Base-by-base conservation (phyloP, 2,329 filamentous ascomycete genomes). In the Coleophoma eucalyptorum region DNA sequence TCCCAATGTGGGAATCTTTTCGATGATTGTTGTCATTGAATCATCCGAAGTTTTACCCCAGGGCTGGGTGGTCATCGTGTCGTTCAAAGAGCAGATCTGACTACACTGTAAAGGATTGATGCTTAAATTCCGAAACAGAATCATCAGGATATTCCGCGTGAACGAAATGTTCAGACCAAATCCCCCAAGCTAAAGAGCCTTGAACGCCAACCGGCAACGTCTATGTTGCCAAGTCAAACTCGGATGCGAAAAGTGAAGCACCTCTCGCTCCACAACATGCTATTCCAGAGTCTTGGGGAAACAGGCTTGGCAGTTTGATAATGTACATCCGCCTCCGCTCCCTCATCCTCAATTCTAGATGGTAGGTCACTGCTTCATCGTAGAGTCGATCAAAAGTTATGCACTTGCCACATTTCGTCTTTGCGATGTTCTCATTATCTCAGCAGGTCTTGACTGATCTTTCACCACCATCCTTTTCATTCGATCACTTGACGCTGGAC, bases 401-500 rank as follows among this genome's bases (percentile, higher is more conserved):
- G 26, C 26, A 26, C 4, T 26, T 26, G 26, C 26, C 26, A 26
- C 4, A 3, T 8, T 26, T 26, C 4, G 10, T 8, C 26, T 26
- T 8, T 26, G 4, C 26, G 26, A 26, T 26, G 26, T 26, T 26
- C 26, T 26, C 26, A 8, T 26, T 31, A 10, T 44, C 16, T n/a
- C 31, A 44, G 42, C 42, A 44, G 20, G 42, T 44, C 21, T 44
- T 26, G 21, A 10, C 26, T 21, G 42, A 16, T 44, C 20, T 8
- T 49, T 41, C 33, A 35, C 50, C 26, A 13, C 42, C 4, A n/a
- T 44, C 55, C 43, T 34, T 45, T 56, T 50, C 13, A 48, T 16
- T 26, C 13, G 26, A 26, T 26, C n/a, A 31, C 20, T 53, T 55
- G 43, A 58, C 56, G 58, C 58, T 60, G 58, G 46, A 46, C 56